phyloP scores from a whole-genome alignment of 495 filamentous ascomycete genomes.

The Talaromyces ruber region DNA sequence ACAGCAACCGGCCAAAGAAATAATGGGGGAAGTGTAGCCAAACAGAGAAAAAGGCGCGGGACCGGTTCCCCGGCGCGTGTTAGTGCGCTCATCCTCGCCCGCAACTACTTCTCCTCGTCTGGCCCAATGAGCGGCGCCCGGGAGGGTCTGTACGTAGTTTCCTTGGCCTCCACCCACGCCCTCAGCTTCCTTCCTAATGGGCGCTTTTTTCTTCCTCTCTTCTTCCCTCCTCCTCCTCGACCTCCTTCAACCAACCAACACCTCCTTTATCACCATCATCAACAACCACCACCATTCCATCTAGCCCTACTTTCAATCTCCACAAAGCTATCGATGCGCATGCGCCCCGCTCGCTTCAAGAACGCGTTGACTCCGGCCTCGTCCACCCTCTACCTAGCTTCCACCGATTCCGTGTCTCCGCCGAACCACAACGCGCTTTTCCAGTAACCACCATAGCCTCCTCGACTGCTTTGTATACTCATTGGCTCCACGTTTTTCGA shows the following conservation, averaged over 20 bases:
- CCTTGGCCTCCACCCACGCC: conserved; percentile 15
- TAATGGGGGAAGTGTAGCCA: conserved; percentile 4
- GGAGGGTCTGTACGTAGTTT: conserved; percentile 16
- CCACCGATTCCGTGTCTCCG: background rate
- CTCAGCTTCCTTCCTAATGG: conserved; percentile 8
- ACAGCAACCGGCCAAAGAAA: conserved; percentile 18
- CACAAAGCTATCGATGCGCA: background rate
- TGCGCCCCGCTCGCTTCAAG: conserved; percentile 1
- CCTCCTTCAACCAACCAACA: background rate
- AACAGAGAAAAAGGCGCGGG: background rate
- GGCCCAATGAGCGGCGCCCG: conserved; percentile 29
- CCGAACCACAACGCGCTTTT: background rate
- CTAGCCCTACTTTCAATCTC: background rate
- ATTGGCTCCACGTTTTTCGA: background rate
- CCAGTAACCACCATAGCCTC: background rate
- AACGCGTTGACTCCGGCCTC: background rate
- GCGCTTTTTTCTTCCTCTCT: conserved; percentile 11
- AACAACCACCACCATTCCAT: background rate
- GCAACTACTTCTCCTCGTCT: conserved; percentile 32
- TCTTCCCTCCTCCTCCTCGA: conserved; percentile 11
- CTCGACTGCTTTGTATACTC: background rate
- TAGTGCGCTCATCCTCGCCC: conserved; percentile 11
- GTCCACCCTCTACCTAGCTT: background rate
- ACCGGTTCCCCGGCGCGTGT: background rate
- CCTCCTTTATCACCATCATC: background rate